phyloP scores from a whole-genome alignment of 2,329 filamentous ascomycete genomes.

The Penicillium nordicum region DNA sequence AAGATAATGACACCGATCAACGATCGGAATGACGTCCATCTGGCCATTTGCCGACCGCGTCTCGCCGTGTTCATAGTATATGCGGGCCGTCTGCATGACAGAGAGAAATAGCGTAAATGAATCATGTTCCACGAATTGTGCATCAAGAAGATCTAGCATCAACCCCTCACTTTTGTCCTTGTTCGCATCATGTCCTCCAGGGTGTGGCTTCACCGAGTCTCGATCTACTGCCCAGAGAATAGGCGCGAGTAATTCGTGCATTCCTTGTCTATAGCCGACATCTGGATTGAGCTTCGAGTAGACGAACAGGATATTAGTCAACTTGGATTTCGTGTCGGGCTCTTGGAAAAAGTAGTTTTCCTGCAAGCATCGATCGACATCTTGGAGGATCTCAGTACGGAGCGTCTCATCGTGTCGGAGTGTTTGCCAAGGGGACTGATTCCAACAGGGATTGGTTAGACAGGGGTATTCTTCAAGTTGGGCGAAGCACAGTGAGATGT shows the following conservation, averaged over 20 bases:
- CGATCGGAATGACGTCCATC: constrained; percentile 64
- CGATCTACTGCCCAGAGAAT: constrained; percentile 79
- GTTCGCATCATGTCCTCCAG: constrained; percentile 15
- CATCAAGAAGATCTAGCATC: constrained; percentile 67
- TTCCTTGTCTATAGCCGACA: constrained; percentile 91
- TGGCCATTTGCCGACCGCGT: constrained; percentile 43
- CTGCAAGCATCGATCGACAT: constrained; percentile 85
- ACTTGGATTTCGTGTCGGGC: constrained; percentile 70
- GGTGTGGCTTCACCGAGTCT: constrained; percentile 65
- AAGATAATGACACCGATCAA: constrained; percentile 80
- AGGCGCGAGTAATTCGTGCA: constrained; percentile 93
- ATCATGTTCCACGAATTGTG: constrained; percentile 79
- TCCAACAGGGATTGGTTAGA: constrained; percentile 21
- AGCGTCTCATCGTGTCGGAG: constrained; percentile 78
- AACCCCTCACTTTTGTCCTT: constrained; percentile 43
- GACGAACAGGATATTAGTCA: constrained; percentile 87
- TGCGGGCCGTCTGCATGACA: constrained; percentile 82
- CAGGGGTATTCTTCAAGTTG: constrained; percentile 12
- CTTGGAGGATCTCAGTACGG: constrained; percentile 85
- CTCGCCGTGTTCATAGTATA: constrained; percentile 75
- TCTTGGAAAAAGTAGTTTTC: constrained; percentile 89
- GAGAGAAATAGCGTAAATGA: constrained; percentile 79
- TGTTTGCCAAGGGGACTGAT: constrained; percentile 86
- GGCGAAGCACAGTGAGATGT: neutral
- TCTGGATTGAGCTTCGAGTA: constrained; percentile 90